Base-by-base conservation (phyloP, 306 rosid genomes). In the Ormosia semicastrata region DNA sequence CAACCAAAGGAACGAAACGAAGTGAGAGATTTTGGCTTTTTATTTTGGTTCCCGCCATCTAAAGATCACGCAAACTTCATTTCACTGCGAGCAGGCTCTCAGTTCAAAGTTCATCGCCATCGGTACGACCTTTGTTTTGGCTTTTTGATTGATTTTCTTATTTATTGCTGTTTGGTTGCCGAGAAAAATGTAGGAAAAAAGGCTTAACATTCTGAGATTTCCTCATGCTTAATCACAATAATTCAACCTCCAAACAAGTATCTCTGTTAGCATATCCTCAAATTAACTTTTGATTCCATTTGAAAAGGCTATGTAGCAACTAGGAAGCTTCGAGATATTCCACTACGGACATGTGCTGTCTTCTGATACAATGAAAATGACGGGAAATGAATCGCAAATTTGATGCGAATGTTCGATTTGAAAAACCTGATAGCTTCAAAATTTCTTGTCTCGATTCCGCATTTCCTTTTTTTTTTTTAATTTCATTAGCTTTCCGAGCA, bases 1-100 rank as follows among this genome's bases (percentile, higher is more conserved):
- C 24, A 24, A 24, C 24, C 24, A 24, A 24, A 24, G 24, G 24
- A 24, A 24, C 24, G 24, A 24, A 24, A 24, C 24, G 39, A 59
- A 36, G 40, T 0, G 5, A 36, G n/a, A 9, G 39, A n/a, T 36
- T 36, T 6, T 32, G 3, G 3, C 15, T 18, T 44, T 32, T 40
- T 1, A 47, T 29, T 36, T 49, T 71, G 10, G 36, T 86, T 82
- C 82, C 85, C 85, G 87, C 89, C 85, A 83, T 24, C 32, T 2
- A 59, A 40, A 40, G 9, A 58, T 17, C 50, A 8, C 53, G 37
- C 79, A 49, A 36, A 56, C 18, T 49, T 49, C 58, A 53, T 77
- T 75, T 69, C 73, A 29, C 44, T 37, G 36, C 59, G 40, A 17
- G 52, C 58, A 12, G 4, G 47, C 4, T 59, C 58, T 9, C 66